Base-by-base conservation (phyloP, 192 early-diverging fungal genomes). In the Coemansia sp. region DNA sequence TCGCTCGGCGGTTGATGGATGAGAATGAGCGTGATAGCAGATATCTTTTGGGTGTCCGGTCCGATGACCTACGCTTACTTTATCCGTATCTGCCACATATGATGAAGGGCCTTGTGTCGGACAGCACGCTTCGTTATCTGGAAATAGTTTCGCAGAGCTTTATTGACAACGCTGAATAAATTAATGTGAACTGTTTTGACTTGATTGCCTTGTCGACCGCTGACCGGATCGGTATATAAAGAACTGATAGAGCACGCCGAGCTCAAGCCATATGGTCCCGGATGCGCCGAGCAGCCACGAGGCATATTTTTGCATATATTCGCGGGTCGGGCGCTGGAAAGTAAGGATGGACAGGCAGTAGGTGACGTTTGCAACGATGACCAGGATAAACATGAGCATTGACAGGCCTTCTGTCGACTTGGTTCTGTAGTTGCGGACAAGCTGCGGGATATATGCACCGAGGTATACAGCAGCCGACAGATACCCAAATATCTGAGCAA, bases 401-500 rank as follows among this genome's bases (percentile, higher is more conserved):
- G 86, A 86, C 30, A 93, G 79, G 5, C 92, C 92, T 56, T 91
- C 90, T 21, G 84, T 86, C 4, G 82, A 85, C 54, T 85, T 81
- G 47, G 77, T 76, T 19, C 64, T 53, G 62, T 78, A 83, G 74
- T 93, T 93, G 61, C 85, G 80, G 50, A 87, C 65, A 22, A 93
- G 85, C 61, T 93, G 92, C 2, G 92, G 92, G 18, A 92, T 59
- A 49, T 91, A 85, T 2, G 84, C 82, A 43, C 84, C 80, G 4
- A 87, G 69, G 53, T 93, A 93, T 0, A 90, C 71, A 3, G 83
- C 21, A 0, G 89, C 89, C 45, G 86, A 88, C 6, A 71, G 53
- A 82, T 88, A 93, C n/a, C 89, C 91, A 17, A 85, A 79, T 8
- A 86, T 19, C 60, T 91, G 83, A 2, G 86, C 80, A 5, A 84